Conservation (phyloP, 768 basidiomycete species). For the Tulasnella sp. region DNA sequence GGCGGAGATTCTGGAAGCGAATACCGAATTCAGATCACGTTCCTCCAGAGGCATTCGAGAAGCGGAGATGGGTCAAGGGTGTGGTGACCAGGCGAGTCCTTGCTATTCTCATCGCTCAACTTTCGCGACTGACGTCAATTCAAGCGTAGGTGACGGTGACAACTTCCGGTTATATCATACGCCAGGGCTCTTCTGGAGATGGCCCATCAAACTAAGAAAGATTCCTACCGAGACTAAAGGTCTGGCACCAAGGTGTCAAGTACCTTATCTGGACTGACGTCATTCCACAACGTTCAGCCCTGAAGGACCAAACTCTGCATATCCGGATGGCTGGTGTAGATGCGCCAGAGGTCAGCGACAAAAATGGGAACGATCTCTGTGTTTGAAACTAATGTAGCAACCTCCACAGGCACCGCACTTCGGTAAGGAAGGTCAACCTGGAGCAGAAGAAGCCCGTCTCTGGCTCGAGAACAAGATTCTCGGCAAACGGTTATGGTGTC, state of each 20-base stretch:
- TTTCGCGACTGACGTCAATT: background rate
- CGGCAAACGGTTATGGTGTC: constrained; percentile 63
- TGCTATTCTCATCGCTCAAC: constrained; percentile 22
- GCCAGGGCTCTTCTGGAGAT: constrained; percentile 68
- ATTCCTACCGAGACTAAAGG: constrained; percentile 62
- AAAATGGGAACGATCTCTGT: background rate
- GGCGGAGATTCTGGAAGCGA: constrained; percentile 33
- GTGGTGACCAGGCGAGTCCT: constrained; percentile 65
- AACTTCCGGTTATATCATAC: constrained; percentile 87
- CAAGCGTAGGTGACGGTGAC: constrained; percentile 80
- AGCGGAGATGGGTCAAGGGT: constrained; percentile 69
- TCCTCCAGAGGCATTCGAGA: constrained; percentile 56
- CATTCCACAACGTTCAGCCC: constrained; percentile 45
- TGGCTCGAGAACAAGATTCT: constrained; percentile 63
- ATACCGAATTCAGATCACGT: constrained; percentile 46
- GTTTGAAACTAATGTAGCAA: background rate
- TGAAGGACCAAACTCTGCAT: constrained; percentile 78
- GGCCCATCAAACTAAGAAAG: constrained; percentile 64
- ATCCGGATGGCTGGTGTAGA: constrained; percentile 89
- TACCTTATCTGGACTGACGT: background rate
- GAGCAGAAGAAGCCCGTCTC: constrained; percentile 63
- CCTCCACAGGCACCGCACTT: constrained; percentile 68
- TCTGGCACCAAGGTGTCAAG: constrained; percentile 32
- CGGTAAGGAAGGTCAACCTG: constrained; percentile 73
- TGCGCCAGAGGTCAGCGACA: constrained; percentile 70